Evolutionary conservation across 2,329 filamentous ascomycete genomes (phyloP).

Genomic region (Diaporthe longicolla): DNA sequence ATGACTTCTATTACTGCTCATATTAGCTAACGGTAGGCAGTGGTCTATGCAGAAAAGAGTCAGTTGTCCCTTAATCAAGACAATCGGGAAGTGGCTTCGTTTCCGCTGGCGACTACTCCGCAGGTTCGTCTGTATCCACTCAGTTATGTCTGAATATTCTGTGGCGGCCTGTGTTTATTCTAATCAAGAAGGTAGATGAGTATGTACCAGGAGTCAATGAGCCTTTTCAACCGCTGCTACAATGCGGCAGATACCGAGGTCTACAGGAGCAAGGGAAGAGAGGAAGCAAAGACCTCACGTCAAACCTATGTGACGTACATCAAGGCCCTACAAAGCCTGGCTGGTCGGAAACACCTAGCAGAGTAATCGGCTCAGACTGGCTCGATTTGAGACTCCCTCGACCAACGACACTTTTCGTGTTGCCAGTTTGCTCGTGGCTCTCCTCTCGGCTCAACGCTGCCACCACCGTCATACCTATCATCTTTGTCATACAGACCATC

Average conservation of each 20-base stretch:
- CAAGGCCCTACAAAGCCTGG: neutral
- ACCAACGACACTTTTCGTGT: neutral
- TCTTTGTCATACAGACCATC: constrained; percentile 89
- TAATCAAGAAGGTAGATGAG: neutral
- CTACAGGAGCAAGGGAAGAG: neutral
- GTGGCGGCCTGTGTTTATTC: too few relatives aligned
- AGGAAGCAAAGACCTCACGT: neutral
- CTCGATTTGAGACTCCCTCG: neutral
- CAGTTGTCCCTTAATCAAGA: too few relatives aligned
- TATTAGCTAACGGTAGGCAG: too few relatives aligned
- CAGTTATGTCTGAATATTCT: too few relatives aligned
- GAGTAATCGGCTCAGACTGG: too few relatives aligned
- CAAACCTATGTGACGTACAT: neutral
- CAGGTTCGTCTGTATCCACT: too few relatives aligned
- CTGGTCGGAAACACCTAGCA: neutral
- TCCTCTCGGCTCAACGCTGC: constrained; percentile 92
- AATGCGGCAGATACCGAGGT: neutral
- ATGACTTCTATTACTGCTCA: too few relatives aligned
- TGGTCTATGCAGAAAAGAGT: too few relatives aligned
- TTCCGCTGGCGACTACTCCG: too few relatives aligned
- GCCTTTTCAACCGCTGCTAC: neutral
- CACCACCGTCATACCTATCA: constrained; percentile 93
- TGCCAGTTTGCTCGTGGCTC: constrained; percentile 65
- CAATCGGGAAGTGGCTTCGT: too few relatives aligned
- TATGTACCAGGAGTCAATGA: neutral